These are phyloP conservation scores for Ramaria sp. DNA, from an alignment of 768 basidiomycete genomes.

Conservation along the genomic window DNA sequence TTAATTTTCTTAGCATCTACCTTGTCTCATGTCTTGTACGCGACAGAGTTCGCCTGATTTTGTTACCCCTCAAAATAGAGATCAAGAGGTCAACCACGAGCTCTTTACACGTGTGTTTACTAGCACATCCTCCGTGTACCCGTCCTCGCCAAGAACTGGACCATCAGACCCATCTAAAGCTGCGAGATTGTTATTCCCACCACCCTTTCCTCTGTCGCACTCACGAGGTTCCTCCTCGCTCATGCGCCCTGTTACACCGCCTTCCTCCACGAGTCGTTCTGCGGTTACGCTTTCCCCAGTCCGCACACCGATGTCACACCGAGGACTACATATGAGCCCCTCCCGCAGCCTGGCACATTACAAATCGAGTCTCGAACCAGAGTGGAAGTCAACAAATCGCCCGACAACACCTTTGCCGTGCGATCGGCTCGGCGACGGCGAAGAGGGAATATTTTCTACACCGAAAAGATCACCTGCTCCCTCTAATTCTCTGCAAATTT, in stretches of 20 bases:
- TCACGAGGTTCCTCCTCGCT: conserved; percentile 15
- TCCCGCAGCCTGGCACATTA: conserved; percentile 55
- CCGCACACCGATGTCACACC: conserved; percentile 59
- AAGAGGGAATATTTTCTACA: conserved; percentile 28
- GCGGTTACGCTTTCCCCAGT: conserved; percentile 35
- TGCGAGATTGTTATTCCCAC: neutral
- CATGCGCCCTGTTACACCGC: conserved; percentile 32
- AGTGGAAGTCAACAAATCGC: conserved; percentile 28
- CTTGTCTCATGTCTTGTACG: neutral
- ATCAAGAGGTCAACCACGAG: conserved; percentile 9
- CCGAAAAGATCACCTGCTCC: conserved; percentile 27
- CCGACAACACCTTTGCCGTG: conserved; percentile 14
- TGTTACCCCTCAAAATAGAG: conserved; percentile 36
- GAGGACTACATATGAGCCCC: conserved; percentile 61
- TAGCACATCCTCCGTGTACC: neutral
- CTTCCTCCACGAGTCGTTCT: conserved; percentile 18
- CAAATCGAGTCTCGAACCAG: conserved; percentile 55
- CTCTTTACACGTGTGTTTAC: neutral
- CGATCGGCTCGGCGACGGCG: conserved; percentile 25
- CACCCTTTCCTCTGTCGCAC: neutral
- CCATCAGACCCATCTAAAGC: neutral
- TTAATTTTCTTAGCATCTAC: neutral
- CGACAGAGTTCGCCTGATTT: conserved; percentile 11
- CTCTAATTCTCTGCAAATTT: conserved; percentile 34
- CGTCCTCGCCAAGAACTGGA: neutral